Conservation (phyloP, 768 basidiomycete genomes). For the Russula ochroleuca region DNA sequence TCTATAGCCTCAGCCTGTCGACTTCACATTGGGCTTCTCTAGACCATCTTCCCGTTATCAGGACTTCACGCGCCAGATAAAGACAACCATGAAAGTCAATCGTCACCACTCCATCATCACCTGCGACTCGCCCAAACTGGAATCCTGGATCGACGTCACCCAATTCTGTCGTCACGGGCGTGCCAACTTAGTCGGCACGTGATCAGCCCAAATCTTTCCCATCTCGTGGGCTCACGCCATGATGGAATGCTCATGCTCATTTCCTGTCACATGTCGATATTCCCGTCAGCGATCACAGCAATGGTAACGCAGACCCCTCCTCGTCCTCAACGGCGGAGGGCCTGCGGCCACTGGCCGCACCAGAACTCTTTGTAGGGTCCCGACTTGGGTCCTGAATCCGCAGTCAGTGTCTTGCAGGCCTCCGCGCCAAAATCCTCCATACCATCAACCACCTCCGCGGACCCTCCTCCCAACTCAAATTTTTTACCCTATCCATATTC, state of each 20-base stretch:
- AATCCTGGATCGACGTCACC: constrained; percentile 8
- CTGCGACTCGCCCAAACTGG: constrained; percentile 7
- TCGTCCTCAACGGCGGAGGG: constrained; percentile 13
- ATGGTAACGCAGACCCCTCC: no score
- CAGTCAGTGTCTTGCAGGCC: constrained; percentile 15
- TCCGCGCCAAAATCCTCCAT: constrained; percentile 13
- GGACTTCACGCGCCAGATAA: neutral
- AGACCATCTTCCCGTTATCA: constrained; percentile 1
- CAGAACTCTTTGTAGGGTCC: constrained; percentile 15
- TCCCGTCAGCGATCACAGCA: constrained; percentile 11
- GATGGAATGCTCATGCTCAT: constrained; percentile 17
- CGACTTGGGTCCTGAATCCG: no score
- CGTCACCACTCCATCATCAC: no score
- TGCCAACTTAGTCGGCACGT: constrained; percentile 13
- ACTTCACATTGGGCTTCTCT: constrained; percentile 14
- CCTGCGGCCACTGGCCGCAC: constrained; percentile 19
- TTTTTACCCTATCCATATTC: neutral
- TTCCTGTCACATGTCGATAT: constrained; percentile 5
- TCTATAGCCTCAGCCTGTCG: neutral
- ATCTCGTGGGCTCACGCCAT: constrained; percentile 19
- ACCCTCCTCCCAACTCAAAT: constrained; percentile 9
- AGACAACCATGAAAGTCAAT: no score
- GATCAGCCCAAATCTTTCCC: constrained; percentile 14
- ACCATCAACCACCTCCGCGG: constrained; percentile 12
- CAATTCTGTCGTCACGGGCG: constrained; percentile 20